Evolutionary conservation across 768 basidiomycete species (phyloP), one percentile per base, ranked within the genome.

Genomic region (Podaxis sp.): DNA sequence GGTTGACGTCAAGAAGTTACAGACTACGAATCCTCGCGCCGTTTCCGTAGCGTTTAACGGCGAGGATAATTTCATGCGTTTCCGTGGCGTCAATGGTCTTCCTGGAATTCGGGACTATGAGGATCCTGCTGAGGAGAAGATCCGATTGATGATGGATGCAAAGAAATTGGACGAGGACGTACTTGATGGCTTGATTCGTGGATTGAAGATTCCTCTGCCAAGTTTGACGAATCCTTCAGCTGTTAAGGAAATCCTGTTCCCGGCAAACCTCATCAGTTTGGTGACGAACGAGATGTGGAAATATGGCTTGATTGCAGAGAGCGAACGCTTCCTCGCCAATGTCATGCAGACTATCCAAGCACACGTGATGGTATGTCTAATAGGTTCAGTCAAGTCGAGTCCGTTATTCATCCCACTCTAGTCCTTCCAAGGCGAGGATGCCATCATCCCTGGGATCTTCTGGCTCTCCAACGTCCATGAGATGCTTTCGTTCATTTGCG

Each of bases 201-300:
- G 93, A 40, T 77, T 99, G 67, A 97, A 95, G 78, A 95, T 98
- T 57, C 94, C 95, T 35, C 83, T 88, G 27, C 93, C 96, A 0
- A 95, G 89, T 68, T 77, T 93, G 47, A 90, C 90, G 50, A 96
- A 91, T 68, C 91, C 95, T 0, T 91, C 95, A n/a, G 87, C 89
- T 18, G 88, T 93, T 63, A 98, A 98, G 75, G 97, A 99, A 73
- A 95, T 99, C 57, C 81, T 99, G 44, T 99, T 99, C 88, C 97
- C 97, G 10, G 95, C 97, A 25, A 98, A 98, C 73, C 84, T 99
- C 62, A 98, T 99, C 74, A 93, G 91, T 70, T 78, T 98, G 50
- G 89, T 97, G 65, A 96, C 95, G n/a, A 99, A 99, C 73, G 97
- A 98, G 75, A 99, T 99, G 97, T 98, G 97, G 97, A 98, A 97